A percentile compares a stretch with the other conserved stretches of the same genome.
phyloP scores from a whole-genome alignment of 106 monocot genomes.

The Iris macrosiphon region DNA sequence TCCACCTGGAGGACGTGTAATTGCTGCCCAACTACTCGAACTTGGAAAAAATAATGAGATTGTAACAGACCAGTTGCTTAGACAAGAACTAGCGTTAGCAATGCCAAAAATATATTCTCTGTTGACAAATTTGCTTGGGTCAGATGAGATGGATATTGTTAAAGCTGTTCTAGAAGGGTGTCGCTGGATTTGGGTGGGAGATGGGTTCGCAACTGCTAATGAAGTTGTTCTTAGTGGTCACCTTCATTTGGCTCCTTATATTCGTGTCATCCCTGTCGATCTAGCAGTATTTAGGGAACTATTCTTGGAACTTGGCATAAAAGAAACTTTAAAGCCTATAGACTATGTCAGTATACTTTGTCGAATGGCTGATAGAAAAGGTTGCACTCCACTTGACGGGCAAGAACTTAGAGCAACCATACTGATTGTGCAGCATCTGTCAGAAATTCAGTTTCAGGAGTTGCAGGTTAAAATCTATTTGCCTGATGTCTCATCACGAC shows the following conservation, averaged over 20 bases:
- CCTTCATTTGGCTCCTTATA: constrained; percentile 91
- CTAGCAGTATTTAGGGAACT: constrained; percentile 87
- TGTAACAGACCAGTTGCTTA: constrained; percentile 71
- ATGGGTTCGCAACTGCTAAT: constrained; percentile 90
- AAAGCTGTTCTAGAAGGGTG: constrained; percentile 90
- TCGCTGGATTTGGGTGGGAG: constrained; percentile 99
- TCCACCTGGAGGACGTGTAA: constrained; percentile 70
- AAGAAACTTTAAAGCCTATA: constrained; percentile 53
- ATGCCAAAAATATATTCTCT: constrained; percentile 92
- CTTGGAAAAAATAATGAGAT: constrained; percentile 96
- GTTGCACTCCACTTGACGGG: constrained; percentile 44
- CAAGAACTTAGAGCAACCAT: constrained; percentile 67
- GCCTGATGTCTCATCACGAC: constrained; percentile 67
- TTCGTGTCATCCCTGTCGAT: constrained; percentile 96
- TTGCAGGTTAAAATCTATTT: constrained; percentile 53
- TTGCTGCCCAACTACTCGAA: constrained; percentile 97
- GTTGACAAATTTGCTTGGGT: constrained; percentile 67
- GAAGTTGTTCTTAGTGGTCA: constrained; percentile 96
- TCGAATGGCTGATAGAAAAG: constrained; percentile 72
- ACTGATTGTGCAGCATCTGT: constrained; percentile 61
- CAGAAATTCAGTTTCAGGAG: constrained; percentile 69
- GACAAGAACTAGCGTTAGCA: constrained; percentile 78
- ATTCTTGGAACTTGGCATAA: constrained; percentile 81
- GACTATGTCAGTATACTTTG: constrained; percentile 89
- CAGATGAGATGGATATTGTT: constrained; percentile 99